Conservation (phyloP, 805 yeast genomes). For the Naumovozyma castellii region DNA sequence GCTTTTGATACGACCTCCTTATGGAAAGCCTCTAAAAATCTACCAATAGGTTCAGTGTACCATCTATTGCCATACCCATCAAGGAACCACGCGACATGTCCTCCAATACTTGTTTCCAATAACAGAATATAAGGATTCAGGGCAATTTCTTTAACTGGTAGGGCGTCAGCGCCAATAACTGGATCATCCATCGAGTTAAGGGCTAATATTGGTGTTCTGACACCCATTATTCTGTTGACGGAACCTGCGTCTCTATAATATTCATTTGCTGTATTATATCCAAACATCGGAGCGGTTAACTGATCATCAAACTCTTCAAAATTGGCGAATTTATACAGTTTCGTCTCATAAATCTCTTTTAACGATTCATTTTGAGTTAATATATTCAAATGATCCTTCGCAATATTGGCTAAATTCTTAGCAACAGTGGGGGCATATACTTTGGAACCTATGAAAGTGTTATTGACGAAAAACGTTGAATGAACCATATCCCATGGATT, state of each 20-base stretch:
- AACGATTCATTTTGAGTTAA: constrained; percentile 26
- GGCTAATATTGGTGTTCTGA: constrained; percentile 55
- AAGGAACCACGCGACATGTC: constrained; percentile 72
- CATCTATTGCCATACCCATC: constrained; percentile 52
- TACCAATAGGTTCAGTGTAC: constrained; percentile 46
- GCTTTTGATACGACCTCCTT: constrained; percentile 21
- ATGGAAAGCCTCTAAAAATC: constrained; percentile 33
- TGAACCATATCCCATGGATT: constrained; percentile 66
- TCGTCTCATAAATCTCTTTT: constrained; percentile 13
- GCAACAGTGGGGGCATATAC: constrained; percentile 47
- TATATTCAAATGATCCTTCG: constrained; percentile 35
- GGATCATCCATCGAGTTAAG: constrained; percentile 72
- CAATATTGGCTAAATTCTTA: constrained; percentile 35
- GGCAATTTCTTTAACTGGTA: constrained; percentile 44
- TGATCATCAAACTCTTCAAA: constrained; percentile 52
- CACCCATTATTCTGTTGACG: constrained; percentile 37
- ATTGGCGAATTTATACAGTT: constrained; percentile 21
- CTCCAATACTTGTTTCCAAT: constrained; percentile 59
- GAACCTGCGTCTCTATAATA: constrained; percentile 62
- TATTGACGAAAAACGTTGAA: constrained; percentile 37
- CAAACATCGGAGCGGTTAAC: constrained; percentile 58
- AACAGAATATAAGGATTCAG: constrained; percentile 52
- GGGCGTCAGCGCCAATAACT: constrained; percentile 41
- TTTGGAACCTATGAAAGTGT: constrained; percentile 34
- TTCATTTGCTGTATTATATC: constrained; percentile 51